Evolutionary conservation across 2,329 filamentous ascomycete genomes (phyloP).

Genomic region (Teratosphaeria pseudoeucalypti): DNA sequence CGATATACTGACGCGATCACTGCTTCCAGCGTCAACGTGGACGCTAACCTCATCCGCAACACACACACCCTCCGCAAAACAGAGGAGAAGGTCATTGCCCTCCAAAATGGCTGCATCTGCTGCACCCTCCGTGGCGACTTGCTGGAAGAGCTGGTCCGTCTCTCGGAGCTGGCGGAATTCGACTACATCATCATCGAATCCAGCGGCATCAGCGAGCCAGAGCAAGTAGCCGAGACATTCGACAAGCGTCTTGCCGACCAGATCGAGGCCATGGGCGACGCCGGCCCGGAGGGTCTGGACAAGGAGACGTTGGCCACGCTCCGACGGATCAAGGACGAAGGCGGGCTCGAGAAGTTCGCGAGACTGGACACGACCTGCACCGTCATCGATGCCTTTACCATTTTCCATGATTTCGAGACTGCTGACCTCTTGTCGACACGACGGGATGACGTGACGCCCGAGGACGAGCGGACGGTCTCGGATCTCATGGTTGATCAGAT

Average conservation of each 20-base stretch:
- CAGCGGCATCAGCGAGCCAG: slow-evolving; percentile 60
- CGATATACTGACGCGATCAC: neutral
- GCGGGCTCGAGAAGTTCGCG: slow-evolving; percentile 56
- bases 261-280: slow-evolving; percentile 22
- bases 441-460: slow-evolving; percentile 48
- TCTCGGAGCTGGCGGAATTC: slow-evolving; percentile 52
- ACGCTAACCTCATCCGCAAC: slow-evolving; percentile 21
- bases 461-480: slow-evolving; percentile 64
- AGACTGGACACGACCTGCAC: slow-evolving; percentile 62
- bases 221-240: slow-evolving; percentile 66
- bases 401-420: slow-evolving; percentile 63
- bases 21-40: slow-evolving; percentile 19
- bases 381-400: slow-evolving; percentile 62
- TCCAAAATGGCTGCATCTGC: slow-evolving; percentile 56
- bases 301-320: slow-evolving; percentile 15
- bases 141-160: slow-evolving; percentile 56
- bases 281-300: slow-evolving; percentile 10
- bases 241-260: slow-evolving; percentile 41
- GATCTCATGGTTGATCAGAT: slow-evolving; percentile 70
- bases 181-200: slow-evolving; percentile 66
- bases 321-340: slow-evolving; percentile 34
- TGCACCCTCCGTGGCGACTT: slow-evolving; percentile 63
- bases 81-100: slow-evolving; percentile 24
- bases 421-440: slow-evolving; percentile 56
- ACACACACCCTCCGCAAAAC: slow-evolving; percentile 23